Conservation (phyloP, 2,329 filamentous ascomycete genomes). For the Pseudocercospora cruenta region DNA sequence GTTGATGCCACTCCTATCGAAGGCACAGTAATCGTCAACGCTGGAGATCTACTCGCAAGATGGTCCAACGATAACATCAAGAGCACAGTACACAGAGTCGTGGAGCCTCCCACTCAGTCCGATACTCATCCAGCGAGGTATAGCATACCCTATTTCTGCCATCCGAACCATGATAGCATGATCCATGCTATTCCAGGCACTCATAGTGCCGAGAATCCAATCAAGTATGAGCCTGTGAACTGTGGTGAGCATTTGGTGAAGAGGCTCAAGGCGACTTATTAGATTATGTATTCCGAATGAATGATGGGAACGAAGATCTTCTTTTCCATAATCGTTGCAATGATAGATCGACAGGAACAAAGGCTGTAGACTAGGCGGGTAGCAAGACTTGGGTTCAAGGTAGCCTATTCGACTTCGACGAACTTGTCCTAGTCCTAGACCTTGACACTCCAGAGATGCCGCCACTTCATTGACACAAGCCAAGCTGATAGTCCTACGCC, state of each 20-base stretch:
- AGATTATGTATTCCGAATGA: not conserved
- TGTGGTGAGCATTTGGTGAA: slow-evolving; percentile 78
- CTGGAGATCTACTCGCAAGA: slow-evolving; percentile 79
- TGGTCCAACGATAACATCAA: slow-evolving; percentile 86
- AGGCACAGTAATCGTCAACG: slow-evolving; percentile 83
- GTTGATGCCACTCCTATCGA: slow-evolving; percentile 81
- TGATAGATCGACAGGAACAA: not conserved
- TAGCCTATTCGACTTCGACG: too few relatives aligned
- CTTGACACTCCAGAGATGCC: too few relatives aligned
- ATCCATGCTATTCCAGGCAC: slow-evolving; percentile 85
- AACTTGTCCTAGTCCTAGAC: too few relatives aligned
- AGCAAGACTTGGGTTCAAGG: too few relatives aligned
- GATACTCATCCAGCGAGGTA: slow-evolving; percentile 73
- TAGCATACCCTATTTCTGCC: slow-evolving; percentile 90
- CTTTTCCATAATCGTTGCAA: too few relatives aligned
- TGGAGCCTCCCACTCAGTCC: slow-evolving; percentile 70
- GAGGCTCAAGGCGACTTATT: slow-evolving; percentile 71
- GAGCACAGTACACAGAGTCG: slow-evolving; percentile 85
- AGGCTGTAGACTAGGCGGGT: not conserved
- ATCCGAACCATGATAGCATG: slow-evolving; percentile 73
- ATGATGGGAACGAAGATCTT: not conserved
- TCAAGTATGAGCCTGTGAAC: slow-evolving; percentile 78
- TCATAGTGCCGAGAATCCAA: slow-evolving; percentile 64
- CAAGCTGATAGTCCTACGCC: not conserved
- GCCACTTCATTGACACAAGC: not conserved